Evolutionary conservation across 129 eudicot species (phyloP), one percentile per base, ranked within the genome.

Genomic region (Lactuca sativa): DNA sequence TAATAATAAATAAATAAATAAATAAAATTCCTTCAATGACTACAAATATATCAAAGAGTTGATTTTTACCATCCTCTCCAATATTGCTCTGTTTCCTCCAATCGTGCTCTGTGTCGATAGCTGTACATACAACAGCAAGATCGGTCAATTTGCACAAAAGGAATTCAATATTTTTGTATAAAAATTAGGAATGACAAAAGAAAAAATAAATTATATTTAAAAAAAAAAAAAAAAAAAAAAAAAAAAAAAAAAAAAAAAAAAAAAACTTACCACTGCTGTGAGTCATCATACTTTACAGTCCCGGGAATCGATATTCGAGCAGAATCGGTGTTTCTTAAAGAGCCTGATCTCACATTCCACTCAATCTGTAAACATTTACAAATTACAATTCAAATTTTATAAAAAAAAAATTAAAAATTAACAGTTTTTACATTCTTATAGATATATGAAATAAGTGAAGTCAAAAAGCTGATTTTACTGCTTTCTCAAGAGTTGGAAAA

Each of bases 301-400:
- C 95, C 77, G 37, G 98, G 98, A 78, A 89, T 85, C 53, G 98
- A 93, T 76, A 93, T 73, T 77, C 98, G 83, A 21, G 98, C 98
- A 66, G 98, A 93, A 36, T 89, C 98, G 13, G 83, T 75, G 62
- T 93, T 93, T 79, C 98, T 89, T 82, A 89, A 72, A 75, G 95
- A 74, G 55, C 98, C 98, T 74, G 88, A 81, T 83, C 86, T 93
- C 72, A 93, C 85, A 78, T 88, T 93, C 98, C 98, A 93, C 78
- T 93, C 98, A 9, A 93, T 83, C 98, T 92, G 77, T 54, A 30
- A 41, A 66, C 17, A 72, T 40, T 53, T 41, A 63, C 9, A 31
- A 40, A 9, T 17, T 34, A 59, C 51, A 1, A 55, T 64, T 55
- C n/a, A 51, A 38, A 12, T 37, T 8, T 72, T 61, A 15, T 43